phyloP scores from a whole-genome alignment of 257 asterid genomes.

The Nicotiana knightiana region DNA sequence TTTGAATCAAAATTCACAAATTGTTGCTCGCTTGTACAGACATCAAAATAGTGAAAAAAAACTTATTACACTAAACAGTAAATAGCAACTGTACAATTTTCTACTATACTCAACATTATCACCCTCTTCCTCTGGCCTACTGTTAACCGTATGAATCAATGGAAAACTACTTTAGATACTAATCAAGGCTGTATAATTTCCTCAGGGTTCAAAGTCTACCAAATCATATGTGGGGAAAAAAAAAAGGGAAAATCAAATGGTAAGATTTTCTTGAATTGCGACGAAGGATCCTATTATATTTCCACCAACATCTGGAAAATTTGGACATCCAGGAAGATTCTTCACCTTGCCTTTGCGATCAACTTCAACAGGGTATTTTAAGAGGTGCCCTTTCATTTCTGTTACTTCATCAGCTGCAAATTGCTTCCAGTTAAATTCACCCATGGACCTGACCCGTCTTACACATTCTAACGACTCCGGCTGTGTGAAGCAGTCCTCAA shows the following conservation, averaged over 20 bases:
- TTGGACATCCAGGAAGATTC: constrained; percentile 61
- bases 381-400: constrained; percentile 87
- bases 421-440: constrained; percentile 79
- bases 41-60: not conserved
- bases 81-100: not conserved
- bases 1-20: not conserved
- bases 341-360: constrained; percentile 74
- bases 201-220: not conserved
- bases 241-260: constrained; percentile 32
- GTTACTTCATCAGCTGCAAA: constrained; percentile 59
- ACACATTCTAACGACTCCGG: constrained; percentile 92
- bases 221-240: too few relatives aligned
- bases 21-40: not conserved
- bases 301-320: constrained; percentile 95
- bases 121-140: not conserved
- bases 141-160: not conserved
- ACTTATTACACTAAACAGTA: not conserved
- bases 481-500: constrained; percentile 73
- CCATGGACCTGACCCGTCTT: constrained; percentile 67
- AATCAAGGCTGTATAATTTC: not conserved
- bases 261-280: constrained; percentile 87
- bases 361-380: constrained; percentile 85
- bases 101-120: not conserved
- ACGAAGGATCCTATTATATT: constrained; percentile 73
- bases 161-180: not conserved